Conservation (phyloP, 2,329 filamentous ascomycete genomes). For the Colletotrichum sp. region DNA sequence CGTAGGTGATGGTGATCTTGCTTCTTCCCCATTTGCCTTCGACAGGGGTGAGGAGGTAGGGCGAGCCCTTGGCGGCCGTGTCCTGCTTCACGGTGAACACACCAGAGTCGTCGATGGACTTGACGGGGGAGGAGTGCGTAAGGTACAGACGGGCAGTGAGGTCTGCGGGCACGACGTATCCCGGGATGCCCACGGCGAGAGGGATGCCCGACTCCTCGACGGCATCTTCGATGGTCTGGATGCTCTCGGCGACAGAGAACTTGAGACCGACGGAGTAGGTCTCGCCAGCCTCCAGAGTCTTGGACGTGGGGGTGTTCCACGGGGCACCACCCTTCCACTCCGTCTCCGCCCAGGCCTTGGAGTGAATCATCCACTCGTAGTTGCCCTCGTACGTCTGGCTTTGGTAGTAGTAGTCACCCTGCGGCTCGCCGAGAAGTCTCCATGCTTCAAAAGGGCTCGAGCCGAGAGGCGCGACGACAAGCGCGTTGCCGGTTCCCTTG, state of each 20-base stretch:
- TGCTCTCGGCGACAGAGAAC: conserved; percentile 50
- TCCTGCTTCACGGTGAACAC: conserved; percentile 27
- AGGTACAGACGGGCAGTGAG: conserved; percentile 51
- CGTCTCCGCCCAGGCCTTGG: conserved; percentile 58
- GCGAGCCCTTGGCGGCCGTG: conserved; percentile 1
- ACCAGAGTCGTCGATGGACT: conserved; percentile 43
- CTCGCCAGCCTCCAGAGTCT: conserved; percentile 47
- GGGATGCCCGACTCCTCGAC: conserved; percentile 47
- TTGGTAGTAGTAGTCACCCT: conserved; percentile 45
- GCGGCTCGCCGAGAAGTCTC: conserved; percentile 54
- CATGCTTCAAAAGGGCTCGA: conserved; percentile 58
- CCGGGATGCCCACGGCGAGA: conserved; percentile 57
- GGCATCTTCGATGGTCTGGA: conserved; percentile 52
- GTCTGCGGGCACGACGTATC: conserved; percentile 58
- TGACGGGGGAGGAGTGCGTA: conserved; percentile 42
- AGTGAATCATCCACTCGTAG: conserved; percentile 65
- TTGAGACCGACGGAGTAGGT: conserved; percentile 53
- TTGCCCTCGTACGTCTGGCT: conserved; percentile 65
- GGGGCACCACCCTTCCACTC: conserved; percentile 55
- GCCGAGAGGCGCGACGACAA: conserved; percentile 59
- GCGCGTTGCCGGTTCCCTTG: conserved; percentile 53
- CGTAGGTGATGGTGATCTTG: conserved; percentile 52
- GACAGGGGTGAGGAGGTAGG: conserved; percentile 49
- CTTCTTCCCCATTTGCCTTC: conserved; percentile 53
- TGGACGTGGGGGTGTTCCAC: conserved; percentile 61